Conservation (phyloP, 257 asterid genomes). For the Ophiorrhiza pumila region DNA sequence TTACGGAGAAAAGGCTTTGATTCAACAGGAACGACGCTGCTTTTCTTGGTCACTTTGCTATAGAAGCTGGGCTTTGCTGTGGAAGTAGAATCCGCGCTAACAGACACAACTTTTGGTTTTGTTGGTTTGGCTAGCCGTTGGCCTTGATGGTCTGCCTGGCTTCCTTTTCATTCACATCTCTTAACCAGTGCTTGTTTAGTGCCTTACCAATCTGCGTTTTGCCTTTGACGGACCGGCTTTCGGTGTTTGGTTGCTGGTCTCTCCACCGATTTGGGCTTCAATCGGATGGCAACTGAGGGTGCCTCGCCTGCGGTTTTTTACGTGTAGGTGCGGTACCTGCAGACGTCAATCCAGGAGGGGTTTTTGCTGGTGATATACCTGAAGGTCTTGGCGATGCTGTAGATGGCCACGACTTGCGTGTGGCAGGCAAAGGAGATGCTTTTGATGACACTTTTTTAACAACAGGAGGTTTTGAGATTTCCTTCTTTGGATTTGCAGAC, state of each 20-base stretch:
- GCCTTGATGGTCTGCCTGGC: constrained; percentile 46
- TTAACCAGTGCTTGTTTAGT: no score
- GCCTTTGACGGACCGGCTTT: no score
- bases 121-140: constrained; percentile 48
- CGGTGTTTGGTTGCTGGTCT: constrained; percentile 37
- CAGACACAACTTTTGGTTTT: constrained; percentile 49
- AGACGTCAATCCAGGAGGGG: constrained; percentile 42
- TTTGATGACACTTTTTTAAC: constrained; percentile 55
- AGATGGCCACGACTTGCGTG: constrained; percentile 89
- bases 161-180: constrained; percentile 49
- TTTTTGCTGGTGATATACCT: constrained; percentile 58
- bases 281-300: constrained; percentile 42
- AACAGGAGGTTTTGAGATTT: constrained; percentile 41
- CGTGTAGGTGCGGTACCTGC: constrained; percentile 46
- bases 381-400: constrained; percentile 58
- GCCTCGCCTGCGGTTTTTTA: constrained; percentile 66
- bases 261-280: constrained; percentile 50
- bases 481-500: constrained; percentile 56
- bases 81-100: constrained; percentile 46
- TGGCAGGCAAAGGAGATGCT: constrained; percentile 62
- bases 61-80: constrained; percentile 58
- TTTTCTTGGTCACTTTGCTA: constrained; percentile 77
- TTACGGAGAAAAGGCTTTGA: constrained; percentile 90
- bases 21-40: constrained; percentile 91
- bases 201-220: no score